Evolutionary conservation across 768 basidiomycete species (phyloP).

Genomic region (Auricularia sp.): DNA sequence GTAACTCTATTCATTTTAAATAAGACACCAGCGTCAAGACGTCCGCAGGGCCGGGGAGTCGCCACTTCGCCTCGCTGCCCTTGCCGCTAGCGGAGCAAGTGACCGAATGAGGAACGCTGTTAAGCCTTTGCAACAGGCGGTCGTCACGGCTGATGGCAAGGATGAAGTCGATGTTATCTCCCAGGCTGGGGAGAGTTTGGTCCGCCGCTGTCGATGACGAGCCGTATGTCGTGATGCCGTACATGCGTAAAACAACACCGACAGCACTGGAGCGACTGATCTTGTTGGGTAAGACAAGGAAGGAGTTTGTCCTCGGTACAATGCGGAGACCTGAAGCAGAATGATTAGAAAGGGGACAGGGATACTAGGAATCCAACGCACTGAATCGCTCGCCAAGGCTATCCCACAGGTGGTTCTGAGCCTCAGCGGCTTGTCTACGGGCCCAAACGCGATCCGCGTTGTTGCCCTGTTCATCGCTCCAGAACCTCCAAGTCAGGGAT

Average conservation of each 20-base stretch:
- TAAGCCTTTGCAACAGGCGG: conserved; percentile 63
- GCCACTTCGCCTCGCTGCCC: conserved; percentile 77
- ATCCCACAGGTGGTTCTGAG: conserved; percentile 88
- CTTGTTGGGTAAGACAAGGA: conserved; percentile 75
- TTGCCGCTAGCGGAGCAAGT: conserved; percentile 60
- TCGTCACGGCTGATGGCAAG: conserved; percentile 67
- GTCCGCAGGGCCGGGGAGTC: conserved; percentile 25
- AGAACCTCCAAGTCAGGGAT: conserved; percentile 79
- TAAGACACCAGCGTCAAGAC: conserved; percentile 14
- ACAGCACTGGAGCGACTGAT: conserved; percentile 78
- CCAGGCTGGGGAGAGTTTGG: conserved; percentile 22
- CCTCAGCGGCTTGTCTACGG: conserved; percentile 76
- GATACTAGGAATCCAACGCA: no score
- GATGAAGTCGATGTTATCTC: conserved; percentile 45
- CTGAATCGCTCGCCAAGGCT: conserved; percentile 73
- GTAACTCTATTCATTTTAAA: no score
- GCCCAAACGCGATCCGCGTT: conserved; percentile 72
- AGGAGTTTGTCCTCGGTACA: conserved; percentile 67
- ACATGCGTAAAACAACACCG: conserved; percentile 53
- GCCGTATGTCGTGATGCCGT: conserved; percentile 19
- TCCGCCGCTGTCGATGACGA: conserved; percentile 34
- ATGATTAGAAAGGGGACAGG: no score
- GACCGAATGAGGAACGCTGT: conserved; percentile 62
- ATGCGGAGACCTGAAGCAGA: conserved; percentile 66
- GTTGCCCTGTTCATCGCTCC: conserved; percentile 45